Conservation (phyloP, 1,284 basidiomycete species). For the Sphagnurus paluster region DNA sequence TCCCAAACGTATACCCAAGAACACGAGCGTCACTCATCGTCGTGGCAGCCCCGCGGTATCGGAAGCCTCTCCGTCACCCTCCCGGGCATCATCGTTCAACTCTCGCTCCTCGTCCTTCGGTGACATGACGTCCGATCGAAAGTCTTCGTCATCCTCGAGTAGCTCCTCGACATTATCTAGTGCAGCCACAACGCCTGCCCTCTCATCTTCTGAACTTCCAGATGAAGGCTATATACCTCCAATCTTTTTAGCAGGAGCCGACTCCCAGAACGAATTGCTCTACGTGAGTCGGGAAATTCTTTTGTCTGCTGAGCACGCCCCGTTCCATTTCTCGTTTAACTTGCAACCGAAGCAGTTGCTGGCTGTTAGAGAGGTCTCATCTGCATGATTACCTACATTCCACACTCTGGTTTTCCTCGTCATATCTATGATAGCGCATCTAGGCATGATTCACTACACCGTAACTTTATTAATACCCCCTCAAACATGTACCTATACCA, state of each 20-base stretch:
- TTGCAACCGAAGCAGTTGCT: slow-evolving; percentile 2
- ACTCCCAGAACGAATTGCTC: slow-evolving; percentile 14
- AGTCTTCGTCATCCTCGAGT: slow-evolving; percentile 18
- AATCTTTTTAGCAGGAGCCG: slow-evolving; percentile 10
- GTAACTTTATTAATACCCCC: slow-evolving; percentile 1
- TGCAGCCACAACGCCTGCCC: slow-evolving; percentile 19
- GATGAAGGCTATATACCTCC: slow-evolving; percentile 2
- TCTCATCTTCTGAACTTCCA: slow-evolving; percentile 9
- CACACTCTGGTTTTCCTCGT: too few relatives aligned
- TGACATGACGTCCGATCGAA: slow-evolving; percentile 4
- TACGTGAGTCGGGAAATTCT: background rate
- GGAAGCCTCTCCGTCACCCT: slow-evolving; percentile 9
- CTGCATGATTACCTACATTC: too few relatives aligned
- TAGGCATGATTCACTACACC: slow-evolving; percentile 5
- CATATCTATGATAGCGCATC: slow-evolving; percentile 18
- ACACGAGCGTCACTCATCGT: slow-evolving; percentile 16
- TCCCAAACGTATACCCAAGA: slow-evolving; percentile 26
- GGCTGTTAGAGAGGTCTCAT: background rate
- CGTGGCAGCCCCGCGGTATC: slow-evolving; percentile 7
- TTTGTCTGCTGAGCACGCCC: too few relatives aligned
- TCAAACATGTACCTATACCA: background rate
- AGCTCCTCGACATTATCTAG: slow-evolving; percentile 20
- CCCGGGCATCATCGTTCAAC: slow-evolving; percentile 12
- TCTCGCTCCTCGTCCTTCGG: slow-evolving; percentile 14
- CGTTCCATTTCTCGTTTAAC: background rate